Conservation (phyloP, 1,139 yeast species). For the Pichia sp. region DNA sequence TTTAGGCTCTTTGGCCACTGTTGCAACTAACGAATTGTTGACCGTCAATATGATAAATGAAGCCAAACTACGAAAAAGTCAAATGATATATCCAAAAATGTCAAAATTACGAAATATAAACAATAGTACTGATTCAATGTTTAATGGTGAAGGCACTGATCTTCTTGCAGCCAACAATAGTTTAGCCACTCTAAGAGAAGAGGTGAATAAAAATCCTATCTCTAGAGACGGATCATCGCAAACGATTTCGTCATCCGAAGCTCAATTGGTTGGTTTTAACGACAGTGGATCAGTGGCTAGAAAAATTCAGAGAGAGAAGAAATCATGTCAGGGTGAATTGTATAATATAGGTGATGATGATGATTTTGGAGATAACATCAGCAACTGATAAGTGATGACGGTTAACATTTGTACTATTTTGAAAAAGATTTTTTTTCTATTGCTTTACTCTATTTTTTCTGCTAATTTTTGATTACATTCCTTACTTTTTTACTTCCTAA, state of each 20-base stretch:
- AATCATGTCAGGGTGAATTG: slow-evolving; percentile 25
- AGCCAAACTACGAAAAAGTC: slow-evolving; percentile 35
- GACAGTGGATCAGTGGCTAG: slow-evolving; percentile 31
- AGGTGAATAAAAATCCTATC: slow-evolving; percentile 4
- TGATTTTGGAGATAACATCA: slow-evolving; percentile 2
- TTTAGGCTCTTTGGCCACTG: slow-evolving; percentile 72
- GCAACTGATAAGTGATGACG: neutral
- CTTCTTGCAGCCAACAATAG: slow-evolving; percentile 1
- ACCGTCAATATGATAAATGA: slow-evolving; percentile 73
- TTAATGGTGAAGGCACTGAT: neutral
- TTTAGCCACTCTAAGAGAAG: slow-evolving; percentile 18
- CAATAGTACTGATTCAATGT: slow-evolving; percentile 11
- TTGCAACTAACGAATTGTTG: slow-evolving; percentile 78
- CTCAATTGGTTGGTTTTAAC: slow-evolving; percentile 52
- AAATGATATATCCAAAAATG: slow-evolving; percentile 23
- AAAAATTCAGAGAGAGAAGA: slow-evolving; percentile 19
- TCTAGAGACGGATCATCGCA: slow-evolving; percentile 16
- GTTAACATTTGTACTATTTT: neutral
- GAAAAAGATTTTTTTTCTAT: neutral
- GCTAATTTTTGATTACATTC: neutral
- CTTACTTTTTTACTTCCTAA: too few species aligned
- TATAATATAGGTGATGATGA: slow-evolving; percentile 12
- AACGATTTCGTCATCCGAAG: slow-evolving; percentile 24
- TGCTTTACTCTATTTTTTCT: neutral
- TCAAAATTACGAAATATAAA: slow-evolving; percentile 7